Percentiles rank a stretch among this genome's conserved stretches.
phyloP scores from a whole-genome alignment of 208 protist species.

The Giardia duodenalis region DNA sequence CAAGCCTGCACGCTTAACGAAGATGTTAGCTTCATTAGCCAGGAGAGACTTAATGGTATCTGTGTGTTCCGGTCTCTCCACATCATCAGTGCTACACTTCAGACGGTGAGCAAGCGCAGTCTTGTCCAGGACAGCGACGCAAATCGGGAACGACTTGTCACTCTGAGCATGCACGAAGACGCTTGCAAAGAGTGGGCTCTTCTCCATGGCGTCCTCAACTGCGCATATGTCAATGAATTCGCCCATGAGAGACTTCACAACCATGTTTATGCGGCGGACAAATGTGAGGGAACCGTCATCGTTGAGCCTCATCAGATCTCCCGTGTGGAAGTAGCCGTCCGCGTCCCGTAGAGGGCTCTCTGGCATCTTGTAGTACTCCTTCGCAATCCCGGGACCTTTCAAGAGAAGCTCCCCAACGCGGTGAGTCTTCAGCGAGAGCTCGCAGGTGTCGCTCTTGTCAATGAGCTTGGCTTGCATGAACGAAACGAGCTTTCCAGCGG shows the following conservation, averaged over 20 bases:
- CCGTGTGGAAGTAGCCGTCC: constrained; percentile 27
- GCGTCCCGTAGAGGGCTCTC: background rate
- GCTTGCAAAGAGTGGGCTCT: background rate
- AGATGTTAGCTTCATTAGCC: background rate
- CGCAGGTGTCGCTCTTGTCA: background rate
- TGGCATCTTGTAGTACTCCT: background rate
- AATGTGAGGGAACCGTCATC: background rate
- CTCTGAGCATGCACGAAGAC: background rate
- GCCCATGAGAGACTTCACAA: background rate
- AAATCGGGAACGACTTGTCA: background rate
- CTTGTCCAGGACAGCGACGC: background rate
- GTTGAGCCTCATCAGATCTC: background rate
- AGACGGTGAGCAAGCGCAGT: background rate
- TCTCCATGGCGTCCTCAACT: background rate
- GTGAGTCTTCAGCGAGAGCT: background rate
- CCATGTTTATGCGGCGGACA: background rate
- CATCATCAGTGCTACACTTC: background rate
- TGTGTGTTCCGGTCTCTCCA: background rate
- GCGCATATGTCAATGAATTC: constrained; percentile 5
- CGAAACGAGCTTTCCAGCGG: background rate
- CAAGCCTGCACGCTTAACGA: background rate
- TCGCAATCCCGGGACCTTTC: background rate
- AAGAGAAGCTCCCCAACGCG: background rate
- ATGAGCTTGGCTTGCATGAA: constrained; percentile 11
- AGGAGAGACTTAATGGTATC: background rate